Conservation (phyloP, 2,329 filamentous ascomycete species). For the Diaporthe ilicicola region DNA sequence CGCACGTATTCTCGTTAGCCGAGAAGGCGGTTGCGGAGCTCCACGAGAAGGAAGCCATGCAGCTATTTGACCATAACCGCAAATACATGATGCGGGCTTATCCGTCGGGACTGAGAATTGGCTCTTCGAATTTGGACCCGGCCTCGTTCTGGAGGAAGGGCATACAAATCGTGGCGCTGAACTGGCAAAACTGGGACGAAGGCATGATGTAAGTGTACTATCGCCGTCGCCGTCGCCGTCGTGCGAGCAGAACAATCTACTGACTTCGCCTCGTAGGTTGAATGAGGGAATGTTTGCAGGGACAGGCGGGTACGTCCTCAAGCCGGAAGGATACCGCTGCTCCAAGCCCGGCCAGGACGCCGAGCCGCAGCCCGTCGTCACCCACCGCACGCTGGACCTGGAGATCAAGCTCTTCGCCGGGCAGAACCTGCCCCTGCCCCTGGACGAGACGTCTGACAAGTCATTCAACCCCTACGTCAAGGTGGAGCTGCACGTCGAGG, state of each 20-base stretch:
- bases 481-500: constrained; percentile 84
- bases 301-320: constrained; percentile 85
- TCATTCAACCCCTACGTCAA: constrained; percentile 84
- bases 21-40: constrained; percentile 71
- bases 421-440: constrained; percentile 76
- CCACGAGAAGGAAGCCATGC: constrained; percentile 56
- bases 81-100: constrained; percentile 88
- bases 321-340: constrained; percentile 70
- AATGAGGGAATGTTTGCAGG: constrained; percentile 92
- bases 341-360: neutral
- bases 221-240: no score
- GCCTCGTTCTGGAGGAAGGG: constrained; percentile 87
- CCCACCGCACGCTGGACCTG: constrained; percentile 71
- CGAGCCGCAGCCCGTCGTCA: constrained; percentile 53
- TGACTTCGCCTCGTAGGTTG: constrained; percentile 48
- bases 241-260: neutral
- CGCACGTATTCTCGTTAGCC: constrained; percentile 74
- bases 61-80: constrained; percentile 83
- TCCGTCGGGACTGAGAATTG: constrained; percentile 81
- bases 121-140: constrained; percentile 88
- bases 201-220: constrained; percentile 76
- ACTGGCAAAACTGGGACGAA: constrained; percentile 91
- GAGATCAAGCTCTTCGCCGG: constrained; percentile 78
- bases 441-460: constrained; percentile 56
- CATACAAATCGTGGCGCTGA: constrained; percentile 89